Percentiles rank a stretch among this genome's conserved stretches.
Evolutionary conservation across 306 rosid species (phyloP).

Genomic region (Prinsepia uniflora): DNA sequence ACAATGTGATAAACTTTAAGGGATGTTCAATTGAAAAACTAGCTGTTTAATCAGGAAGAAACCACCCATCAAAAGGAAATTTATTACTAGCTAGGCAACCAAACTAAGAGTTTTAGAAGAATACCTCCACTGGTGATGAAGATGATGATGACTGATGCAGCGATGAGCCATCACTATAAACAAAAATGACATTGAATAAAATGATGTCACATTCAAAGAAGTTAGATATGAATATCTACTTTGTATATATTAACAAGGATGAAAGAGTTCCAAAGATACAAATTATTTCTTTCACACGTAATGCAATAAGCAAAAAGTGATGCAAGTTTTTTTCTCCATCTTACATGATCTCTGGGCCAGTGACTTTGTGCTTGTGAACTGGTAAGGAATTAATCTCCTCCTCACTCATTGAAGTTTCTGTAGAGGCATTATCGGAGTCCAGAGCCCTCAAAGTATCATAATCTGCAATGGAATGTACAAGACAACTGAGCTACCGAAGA

Average conservation of each 20-base stretch:
- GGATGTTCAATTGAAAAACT: not conserved
- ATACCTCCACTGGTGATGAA: slow-evolving; percentile 22
- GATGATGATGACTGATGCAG: slow-evolving; percentile 32
- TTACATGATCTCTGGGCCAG: slow-evolving; percentile 34
- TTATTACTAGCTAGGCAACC: not conserved
- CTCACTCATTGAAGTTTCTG: slow-evolving; percentile 45
- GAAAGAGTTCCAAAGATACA: not conserved
- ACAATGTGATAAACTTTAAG: not conserved
- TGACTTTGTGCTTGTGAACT: slow-evolving; percentile 46
- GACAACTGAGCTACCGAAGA: not conserved
- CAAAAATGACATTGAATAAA: not conserved
- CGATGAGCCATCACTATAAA: slow-evolving; percentile 16
- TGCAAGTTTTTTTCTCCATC: slow-evolving; percentile 11
- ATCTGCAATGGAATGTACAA: slow-evolving; percentile 32
- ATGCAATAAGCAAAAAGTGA: not conserved
- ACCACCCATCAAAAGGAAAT: not conserved
- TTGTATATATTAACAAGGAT: not conserved
- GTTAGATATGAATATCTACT: not conserved
- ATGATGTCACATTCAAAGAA: not conserved
- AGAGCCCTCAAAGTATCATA: slow-evolving; percentile 37
- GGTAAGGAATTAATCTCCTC: slow-evolving; percentile 62
- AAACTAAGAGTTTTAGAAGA: not conserved
- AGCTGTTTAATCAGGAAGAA: not conserved
- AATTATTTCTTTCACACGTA: not conserved
- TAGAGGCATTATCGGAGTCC: slow-evolving; percentile 36